Conservation (phyloP, 176 grass and related monocot genomes). For the Miscanthus lutarioriparius region DNA sequence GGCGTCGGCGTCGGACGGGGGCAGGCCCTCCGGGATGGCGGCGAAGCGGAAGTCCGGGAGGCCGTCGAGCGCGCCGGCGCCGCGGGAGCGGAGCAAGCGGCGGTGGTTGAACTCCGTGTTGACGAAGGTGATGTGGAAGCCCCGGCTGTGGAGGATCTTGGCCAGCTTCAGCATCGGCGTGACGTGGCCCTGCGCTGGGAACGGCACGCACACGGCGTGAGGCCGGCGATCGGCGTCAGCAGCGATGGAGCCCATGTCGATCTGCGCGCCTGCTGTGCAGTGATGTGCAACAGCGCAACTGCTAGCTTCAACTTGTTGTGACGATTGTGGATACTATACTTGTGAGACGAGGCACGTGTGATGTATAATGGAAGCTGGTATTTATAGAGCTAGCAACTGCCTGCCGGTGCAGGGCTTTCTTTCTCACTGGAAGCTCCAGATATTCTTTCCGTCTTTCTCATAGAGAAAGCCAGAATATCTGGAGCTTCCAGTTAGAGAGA, state of each 20-base stretch:
- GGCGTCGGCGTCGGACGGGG: conserved; percentile 37
- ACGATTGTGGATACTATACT: too few relatives aligned
- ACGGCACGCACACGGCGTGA: conserved; percentile 59
- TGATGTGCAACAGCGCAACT: not conserved
- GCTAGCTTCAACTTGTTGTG: too few relatives aligned
- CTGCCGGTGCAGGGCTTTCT: too few relatives aligned
- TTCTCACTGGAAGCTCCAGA: too few relatives aligned
- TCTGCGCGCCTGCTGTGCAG: not conserved
- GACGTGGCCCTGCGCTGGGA: conserved; percentile 56
- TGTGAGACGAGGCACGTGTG: not conserved
- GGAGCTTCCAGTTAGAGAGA: too few relatives aligned
- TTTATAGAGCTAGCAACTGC: conserved; percentile 4
- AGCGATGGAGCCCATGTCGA: conserved; percentile 30
- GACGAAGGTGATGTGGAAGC: conserved; percentile 74
- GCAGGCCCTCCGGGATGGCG: conserved; percentile 59
- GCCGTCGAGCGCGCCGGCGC: conserved; percentile 19
- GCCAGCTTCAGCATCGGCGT: conserved; percentile 80
- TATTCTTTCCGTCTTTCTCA: too few relatives aligned
- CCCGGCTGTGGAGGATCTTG: conserved; percentile 60
- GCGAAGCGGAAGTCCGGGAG: conserved; percentile 43
- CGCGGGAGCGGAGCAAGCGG: conserved; percentile 45
- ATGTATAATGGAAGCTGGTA: not conserved
- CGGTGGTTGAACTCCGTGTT: conserved; percentile 69
- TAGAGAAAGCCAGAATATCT: too few relatives aligned
- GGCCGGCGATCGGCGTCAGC: conserved; percentile 28